phyloP scores from a whole-genome alignment of 2,329 filamentous ascomycete genomes.

The Hypoxylon sp. region DNA sequence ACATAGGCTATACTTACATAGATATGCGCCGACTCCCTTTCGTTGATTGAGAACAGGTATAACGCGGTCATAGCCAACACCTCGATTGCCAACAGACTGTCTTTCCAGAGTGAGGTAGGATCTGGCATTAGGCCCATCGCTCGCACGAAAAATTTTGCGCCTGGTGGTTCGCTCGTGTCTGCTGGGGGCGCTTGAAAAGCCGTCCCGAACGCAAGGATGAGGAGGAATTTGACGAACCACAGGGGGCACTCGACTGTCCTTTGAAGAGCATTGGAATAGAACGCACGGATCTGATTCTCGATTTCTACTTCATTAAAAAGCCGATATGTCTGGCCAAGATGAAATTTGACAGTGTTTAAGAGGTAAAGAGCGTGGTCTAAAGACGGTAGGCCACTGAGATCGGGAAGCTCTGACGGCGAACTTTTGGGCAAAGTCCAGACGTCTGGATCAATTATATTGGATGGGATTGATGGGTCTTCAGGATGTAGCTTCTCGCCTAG shows the following conservation, averaged over 20 bases:
- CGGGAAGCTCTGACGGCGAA: slow-evolving; percentile 52
- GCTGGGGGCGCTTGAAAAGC: slow-evolving; percentile 47
- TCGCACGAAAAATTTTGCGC: slow-evolving; percentile 53
- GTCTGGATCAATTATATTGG: slow-evolving; percentile 36
- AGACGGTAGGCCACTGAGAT: slow-evolving; percentile 56
- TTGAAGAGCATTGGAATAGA: slow-evolving; percentile 48
- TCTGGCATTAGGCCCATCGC: slow-evolving; percentile 58
- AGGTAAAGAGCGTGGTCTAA: slow-evolving; percentile 55
- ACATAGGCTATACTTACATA: slow-evolving; percentile 47
- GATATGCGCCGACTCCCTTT: slow-evolving; percentile 55
- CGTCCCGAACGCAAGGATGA: slow-evolving; percentile 51
- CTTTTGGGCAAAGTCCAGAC: slow-evolving; percentile 50
- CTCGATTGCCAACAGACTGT: slow-evolving; percentile 58
- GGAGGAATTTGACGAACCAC: slow-evolving; percentile 51
- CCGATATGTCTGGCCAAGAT: slow-evolving; percentile 56
- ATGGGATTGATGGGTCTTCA: slow-evolving; percentile 11
- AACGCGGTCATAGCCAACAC: slow-evolving; percentile 56
- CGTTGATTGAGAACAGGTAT: slow-evolving; percentile 59
- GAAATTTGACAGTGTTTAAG: slow-evolving; percentile 58
- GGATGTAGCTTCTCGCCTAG: slow-evolving; percentile 52
- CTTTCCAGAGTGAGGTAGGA: slow-evolving; percentile 55
- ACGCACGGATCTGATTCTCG: slow-evolving; percentile 48
- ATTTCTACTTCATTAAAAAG: slow-evolving; percentile 57
- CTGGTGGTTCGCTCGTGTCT: slow-evolving; percentile 47
- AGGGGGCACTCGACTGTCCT: slow-evolving; percentile 43